These are phyloP conservation scores for Globisporangium perplexum DNA, from an alignment of 352 stramenopile species.

Conservation along the genomic window DNA sequence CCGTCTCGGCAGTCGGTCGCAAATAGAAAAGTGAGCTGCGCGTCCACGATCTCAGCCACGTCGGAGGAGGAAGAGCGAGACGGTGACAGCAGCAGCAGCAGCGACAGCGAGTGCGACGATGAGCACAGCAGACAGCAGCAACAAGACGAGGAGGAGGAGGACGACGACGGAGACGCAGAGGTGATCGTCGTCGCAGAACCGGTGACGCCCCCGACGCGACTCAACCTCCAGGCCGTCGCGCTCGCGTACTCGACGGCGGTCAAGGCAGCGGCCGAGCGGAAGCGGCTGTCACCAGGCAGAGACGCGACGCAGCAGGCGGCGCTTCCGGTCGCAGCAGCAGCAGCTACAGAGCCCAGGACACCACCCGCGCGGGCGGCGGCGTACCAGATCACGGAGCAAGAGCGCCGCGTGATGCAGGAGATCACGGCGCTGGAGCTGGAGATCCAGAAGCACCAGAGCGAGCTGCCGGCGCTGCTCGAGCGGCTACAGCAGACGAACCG, in stretches of 20 bases:
- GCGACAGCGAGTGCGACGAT: constrained; percentile 15
- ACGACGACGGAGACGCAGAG: neutral
- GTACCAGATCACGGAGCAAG: constrained; percentile 30
- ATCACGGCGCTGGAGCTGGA: constrained; percentile 37
- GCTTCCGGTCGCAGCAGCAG: no score
- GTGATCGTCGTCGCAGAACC: neutral
- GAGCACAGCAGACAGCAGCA: constrained; percentile 6
- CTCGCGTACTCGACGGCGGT: constrained; percentile 1
- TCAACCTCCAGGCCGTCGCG: constrained; percentile 7
- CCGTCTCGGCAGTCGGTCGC: constrained; percentile 1
- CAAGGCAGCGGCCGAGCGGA: neutral
- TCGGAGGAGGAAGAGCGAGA: constrained; percentile 11
- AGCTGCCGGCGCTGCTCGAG: constrained; percentile 40
- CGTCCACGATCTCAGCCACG: constrained; percentile 30
- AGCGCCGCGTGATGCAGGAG: constrained; percentile 30
- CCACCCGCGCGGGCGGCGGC: constrained; percentile 1
- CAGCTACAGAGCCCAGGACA: constrained; percentile 10
- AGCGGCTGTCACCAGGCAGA: neutral
- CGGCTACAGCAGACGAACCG: constrained; percentile 28
- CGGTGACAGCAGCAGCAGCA: constrained; percentile 7
- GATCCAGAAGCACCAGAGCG: constrained; percentile 40
- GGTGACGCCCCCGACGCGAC: constrained; percentile 3
- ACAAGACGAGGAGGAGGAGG: neutral
- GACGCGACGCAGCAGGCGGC: neutral
- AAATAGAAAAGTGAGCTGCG: constrained; percentile 25